Base-by-base conservation (phyloP, 352 stramenopile species). In the Globisporangium spiculum region DNA sequence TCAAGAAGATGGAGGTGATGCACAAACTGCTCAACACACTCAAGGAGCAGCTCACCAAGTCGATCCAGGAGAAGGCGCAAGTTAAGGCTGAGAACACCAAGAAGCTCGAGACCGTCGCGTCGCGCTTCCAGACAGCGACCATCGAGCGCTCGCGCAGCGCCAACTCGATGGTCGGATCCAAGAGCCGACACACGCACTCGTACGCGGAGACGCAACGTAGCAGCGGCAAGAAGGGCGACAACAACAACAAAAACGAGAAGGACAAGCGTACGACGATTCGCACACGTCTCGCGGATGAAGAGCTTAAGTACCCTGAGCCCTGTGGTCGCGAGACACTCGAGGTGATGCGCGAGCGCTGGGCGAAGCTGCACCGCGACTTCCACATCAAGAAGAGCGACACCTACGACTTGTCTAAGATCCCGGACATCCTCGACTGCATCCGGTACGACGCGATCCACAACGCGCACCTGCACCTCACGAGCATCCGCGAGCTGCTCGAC, bases 361-460 rank as follows among this genome's bases (percentile, higher is more conserved):
- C 85, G 12, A 98, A 98, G 79, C 77, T 99, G 53, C 91, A 98
- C 70, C 92, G 94, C 59, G 96, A 98, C 70, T 98, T 99, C 30
- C 98, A 99, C 81, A 94, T 96, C 36, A 89, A 89, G 68, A 97
- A 97, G 70, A 92, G 75, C 14, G 86, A 96, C 66, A 94, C 83
- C 3, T 99, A 98, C 79, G 97, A 99, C 72, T 74, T 99, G 41
- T 98, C 90, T 8, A 93, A 98, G 70, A 98, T 99, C 61, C 98
- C 98, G 8, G 98, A 99, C 68, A 98, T 99, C 55, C 97, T 99
- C 76, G 97, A 99, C 77, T 99, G 97, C 78, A 96, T 98, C 60
- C 92, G 97, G 26, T 99, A 98, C 75, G 98, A 99, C 79, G 94
- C 98, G 59, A 87, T 99, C 22, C 98, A 99, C 78, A 99, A 99